phyloP scores from a whole-genome alignment of 2,329 filamentous ascomycete genomes.

The Reticulascus tulasneorum region DNA sequence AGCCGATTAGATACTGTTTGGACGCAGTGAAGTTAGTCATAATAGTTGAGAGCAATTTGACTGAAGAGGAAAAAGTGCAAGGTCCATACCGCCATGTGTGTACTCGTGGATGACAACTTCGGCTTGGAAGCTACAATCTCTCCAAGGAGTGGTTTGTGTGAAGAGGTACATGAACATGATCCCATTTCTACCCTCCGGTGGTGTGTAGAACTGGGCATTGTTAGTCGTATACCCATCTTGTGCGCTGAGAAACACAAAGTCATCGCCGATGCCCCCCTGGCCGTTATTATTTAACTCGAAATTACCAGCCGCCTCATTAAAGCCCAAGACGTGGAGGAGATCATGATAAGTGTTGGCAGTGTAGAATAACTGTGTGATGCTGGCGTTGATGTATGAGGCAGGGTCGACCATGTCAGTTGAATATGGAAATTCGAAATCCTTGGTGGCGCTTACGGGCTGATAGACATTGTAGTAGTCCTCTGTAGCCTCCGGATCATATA shows the following conservation, averaged over 20 bases:
- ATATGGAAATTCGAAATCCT: conserved; percentile 46
- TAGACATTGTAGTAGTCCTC: conserved; percentile 34
- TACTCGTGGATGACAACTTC: conserved; percentile 59
- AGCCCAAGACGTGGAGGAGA: conserved; percentile 52
- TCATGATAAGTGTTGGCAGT: conserved; percentile 58
- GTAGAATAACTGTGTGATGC: conserved; percentile 58
- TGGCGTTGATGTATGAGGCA: conserved; percentile 46
- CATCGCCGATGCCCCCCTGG: conserved; percentile 44
- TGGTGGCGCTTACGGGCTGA: conserved; percentile 37
- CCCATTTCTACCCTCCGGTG: conserved; percentile 38
- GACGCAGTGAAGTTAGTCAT: conserved; percentile 14
- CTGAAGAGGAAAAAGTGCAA: no score
- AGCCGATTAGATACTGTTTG: conserved; percentile 48
- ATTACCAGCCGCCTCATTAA: conserved; percentile 55
- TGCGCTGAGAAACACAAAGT: conserved; percentile 51
- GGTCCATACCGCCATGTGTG: conserved; percentile 46
- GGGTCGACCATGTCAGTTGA: conserved; percentile 27
- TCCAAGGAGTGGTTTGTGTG: conserved; percentile 39
- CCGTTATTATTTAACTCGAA: conserved; percentile 56
- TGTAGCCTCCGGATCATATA: no score
- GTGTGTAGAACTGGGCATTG: conserved; percentile 50
- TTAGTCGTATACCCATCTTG: conserved; percentile 46
- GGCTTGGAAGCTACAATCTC: conserved; percentile 54
- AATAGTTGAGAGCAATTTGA: conserved; percentile 15
- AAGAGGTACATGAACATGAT: conserved; percentile 56